Conservation (phyloP, 192 early-diverging fungal species). For the Coemansia erecta region DNA sequence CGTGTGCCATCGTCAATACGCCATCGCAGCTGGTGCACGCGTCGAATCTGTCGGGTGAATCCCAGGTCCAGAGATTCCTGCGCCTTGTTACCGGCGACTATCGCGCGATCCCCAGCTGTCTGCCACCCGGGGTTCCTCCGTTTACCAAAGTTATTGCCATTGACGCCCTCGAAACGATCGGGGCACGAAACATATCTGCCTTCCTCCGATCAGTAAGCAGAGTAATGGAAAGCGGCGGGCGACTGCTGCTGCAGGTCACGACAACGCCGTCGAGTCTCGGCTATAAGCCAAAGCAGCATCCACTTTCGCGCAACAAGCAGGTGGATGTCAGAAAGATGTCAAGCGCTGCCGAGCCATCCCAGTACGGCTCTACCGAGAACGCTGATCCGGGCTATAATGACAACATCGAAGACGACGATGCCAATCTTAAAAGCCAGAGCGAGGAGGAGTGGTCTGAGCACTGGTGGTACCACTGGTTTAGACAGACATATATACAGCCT, state of each 20-base stretch:
- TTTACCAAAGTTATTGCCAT: conserved; percentile 50
- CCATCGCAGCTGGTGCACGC: conserved; percentile 45
- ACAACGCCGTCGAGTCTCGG: conserved; percentile 48
- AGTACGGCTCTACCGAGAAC: too few relatives aligned
- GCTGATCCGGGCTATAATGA: neutral
- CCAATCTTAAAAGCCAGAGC: neutral
- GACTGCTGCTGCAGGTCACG: conserved; percentile 41
- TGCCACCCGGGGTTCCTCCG: conserved; percentile 35
- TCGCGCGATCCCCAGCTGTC: conserved; percentile 32
- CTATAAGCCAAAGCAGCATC: neutral
- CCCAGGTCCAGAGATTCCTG: conserved; percentile 39
- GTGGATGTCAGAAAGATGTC: neutral
- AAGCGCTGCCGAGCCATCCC: neutral
- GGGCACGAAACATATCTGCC: conserved; percentile 25
- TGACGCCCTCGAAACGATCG: conserved; percentile 41
- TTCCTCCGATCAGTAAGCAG: conserved; percentile 33
- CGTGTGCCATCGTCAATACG: conserved; percentile 35
- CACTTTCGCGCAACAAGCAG: neutral
- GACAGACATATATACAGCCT: conserved; percentile 43
- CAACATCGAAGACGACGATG: neutral
- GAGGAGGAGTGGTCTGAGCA: conserved; percentile 45
- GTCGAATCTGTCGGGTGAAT: conserved; percentile 38
- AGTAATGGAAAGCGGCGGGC: conserved; percentile 25
- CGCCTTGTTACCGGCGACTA: conserved; percentile 48
- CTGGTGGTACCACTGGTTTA: conserved; percentile 56